Conservation (phyloP, 2,329 filamentous ascomycete genomes). For the Nannizzia gypsea region DNA sequence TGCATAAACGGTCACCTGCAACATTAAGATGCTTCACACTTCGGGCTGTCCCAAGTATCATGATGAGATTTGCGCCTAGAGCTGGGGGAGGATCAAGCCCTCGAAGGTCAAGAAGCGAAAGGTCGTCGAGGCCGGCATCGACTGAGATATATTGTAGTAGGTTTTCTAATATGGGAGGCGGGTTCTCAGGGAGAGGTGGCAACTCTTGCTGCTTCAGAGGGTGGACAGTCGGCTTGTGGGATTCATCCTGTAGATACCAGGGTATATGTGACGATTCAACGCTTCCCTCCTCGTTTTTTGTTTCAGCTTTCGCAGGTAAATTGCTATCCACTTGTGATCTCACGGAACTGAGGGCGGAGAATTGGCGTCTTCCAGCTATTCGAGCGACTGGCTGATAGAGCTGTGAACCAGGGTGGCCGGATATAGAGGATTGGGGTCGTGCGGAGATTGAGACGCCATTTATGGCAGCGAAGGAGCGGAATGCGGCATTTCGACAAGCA, state of each 20-base stretch:
- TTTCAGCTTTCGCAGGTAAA: not conserved
- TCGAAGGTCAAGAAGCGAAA: conserved; percentile 72
- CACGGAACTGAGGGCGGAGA: not conserved
- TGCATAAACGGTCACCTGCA: conserved; percentile 74
- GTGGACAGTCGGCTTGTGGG: conserved; percentile 28
- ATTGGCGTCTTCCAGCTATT: not conserved
- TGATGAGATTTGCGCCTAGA: conserved; percentile 75
- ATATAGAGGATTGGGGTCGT: conserved; percentile 6
- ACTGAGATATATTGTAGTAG: conserved; percentile 69
- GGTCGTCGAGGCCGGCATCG: conserved; percentile 73
- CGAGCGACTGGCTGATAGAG: not conserved
- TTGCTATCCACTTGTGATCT: not conserved
- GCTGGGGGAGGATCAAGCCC: conserved; percentile 74
- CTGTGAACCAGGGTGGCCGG: conserved; percentile 2
- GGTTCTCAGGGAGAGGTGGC: conserved; percentile 52
- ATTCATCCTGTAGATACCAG: conserved; percentile 77
- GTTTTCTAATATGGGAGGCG: conserved; percentile 59
- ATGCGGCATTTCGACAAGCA: conserved; percentile 21
- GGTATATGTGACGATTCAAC: conserved; percentile 37
- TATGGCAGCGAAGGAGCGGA: conserved; percentile 22
- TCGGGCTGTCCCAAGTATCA: conserved; percentile 83
- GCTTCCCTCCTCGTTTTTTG: conserved; percentile 5
- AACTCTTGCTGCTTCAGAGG: conserved; percentile 44
- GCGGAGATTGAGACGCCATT: conserved; percentile 19
- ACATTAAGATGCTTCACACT: conserved; percentile 90